Conservation (phyloP, 2,329 filamentous ascomycete genomes). For the Stachybotrys chartarum region DNA sequence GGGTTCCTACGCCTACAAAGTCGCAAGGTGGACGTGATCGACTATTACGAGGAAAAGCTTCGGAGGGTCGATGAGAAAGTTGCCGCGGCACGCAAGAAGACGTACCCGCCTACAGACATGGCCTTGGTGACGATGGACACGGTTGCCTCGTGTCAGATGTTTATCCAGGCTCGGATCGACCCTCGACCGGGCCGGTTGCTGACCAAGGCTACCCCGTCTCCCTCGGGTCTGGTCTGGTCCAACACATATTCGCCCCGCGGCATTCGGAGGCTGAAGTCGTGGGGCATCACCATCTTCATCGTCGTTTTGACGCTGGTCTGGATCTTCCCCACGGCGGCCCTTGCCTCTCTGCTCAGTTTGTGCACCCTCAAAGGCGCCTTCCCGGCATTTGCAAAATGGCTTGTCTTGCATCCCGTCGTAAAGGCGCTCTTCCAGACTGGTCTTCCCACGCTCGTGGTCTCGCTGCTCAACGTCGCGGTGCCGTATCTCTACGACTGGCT, state of each 20-base stretch:
- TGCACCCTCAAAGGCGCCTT: slow-evolving; percentile 71
- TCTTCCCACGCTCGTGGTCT: slow-evolving; percentile 76
- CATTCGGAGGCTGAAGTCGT: slow-evolving; percentile 68
- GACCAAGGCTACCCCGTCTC: slow-evolving; percentile 79
- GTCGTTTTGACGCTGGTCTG: slow-evolving; percentile 79
- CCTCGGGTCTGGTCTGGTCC: slow-evolving; percentile 87
- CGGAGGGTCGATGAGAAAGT: slow-evolving; percentile 73
- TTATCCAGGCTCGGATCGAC: slow-evolving; percentile 88
- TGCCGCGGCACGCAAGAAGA: slow-evolving; percentile 58
- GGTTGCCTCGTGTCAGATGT: slow-evolving; percentile 88
- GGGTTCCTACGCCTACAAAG: slow-evolving; percentile 67
- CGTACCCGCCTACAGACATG: slow-evolving; percentile 71
- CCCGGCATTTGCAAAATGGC: slow-evolving; percentile 59
- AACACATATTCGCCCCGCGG: slow-evolving; percentile 81
- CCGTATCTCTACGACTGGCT: slow-evolving; percentile 94
- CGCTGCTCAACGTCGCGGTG: slow-evolving; percentile 80
- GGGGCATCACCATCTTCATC: slow-evolving; percentile 79
- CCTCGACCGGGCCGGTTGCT: slow-evolving; percentile 80
- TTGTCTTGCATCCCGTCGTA: slow-evolving; percentile 62
- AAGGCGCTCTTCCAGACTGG: slow-evolving; percentile 79
- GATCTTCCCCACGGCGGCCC: slow-evolving; percentile 71
- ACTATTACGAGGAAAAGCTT: slow-evolving; percentile 87
- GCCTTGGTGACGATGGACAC: slow-evolving; percentile 98
- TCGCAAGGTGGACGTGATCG: slow-evolving; percentile 78
- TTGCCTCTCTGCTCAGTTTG: slow-evolving; percentile 74